Percentiles rank a stretch among this genome's conserved stretches.
These are phyloP conservation scores for Chytriomyces confervae DNA, from an alignment of 192 early-diverging fungal species.

Conservation along the genomic window DNA sequence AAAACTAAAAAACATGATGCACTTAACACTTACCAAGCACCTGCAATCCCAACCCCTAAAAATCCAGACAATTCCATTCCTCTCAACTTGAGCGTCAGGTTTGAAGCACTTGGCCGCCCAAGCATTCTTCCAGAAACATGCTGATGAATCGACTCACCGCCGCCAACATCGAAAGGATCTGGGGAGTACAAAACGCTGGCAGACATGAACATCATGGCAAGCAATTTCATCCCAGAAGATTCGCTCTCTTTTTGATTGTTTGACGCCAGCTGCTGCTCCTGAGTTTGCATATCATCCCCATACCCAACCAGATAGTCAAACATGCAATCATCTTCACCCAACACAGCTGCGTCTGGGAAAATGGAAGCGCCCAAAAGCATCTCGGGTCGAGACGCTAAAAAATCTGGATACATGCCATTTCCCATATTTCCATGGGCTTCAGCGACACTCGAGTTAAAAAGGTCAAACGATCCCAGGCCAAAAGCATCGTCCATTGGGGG, in stretches of 20 bases:
- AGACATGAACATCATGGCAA: slow-evolving; percentile 49
- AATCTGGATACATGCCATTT: too few species aligned
- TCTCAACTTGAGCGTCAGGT: neutral
- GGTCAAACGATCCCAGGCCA: neutral
- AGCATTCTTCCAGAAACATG: slow-evolving; percentile 41
- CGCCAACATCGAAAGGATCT: slow-evolving; percentile 37
- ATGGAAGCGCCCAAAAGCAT: neutral
- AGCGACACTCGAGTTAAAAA: neutral
- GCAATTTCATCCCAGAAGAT: slow-evolving; percentile 28
- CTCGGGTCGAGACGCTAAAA: neutral
- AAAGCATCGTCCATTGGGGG: neutral
- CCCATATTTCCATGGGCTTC: neutral
- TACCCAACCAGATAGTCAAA: slow-evolving; percentile 30
- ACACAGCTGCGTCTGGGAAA: neutral
- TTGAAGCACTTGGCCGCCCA: neutral
- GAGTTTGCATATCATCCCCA: slow-evolving; percentile 13
- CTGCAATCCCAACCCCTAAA: slow-evolving; percentile 4
- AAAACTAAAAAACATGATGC: neutral
- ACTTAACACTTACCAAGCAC: slow-evolving; percentile 11
- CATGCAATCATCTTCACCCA: neutral
- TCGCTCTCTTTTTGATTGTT: neutral
- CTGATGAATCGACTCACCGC: slow-evolving; percentile 27
- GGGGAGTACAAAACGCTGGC: slow-evolving; percentile 47
- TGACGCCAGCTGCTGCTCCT: slow-evolving; percentile 17
- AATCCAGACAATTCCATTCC: neutral